These are phyloP conservation scores for Ophiostoma triangulosporum DNA, from an alignment of 2,329 filamentous ascomycete species.

Conservation along the genomic window DNA sequence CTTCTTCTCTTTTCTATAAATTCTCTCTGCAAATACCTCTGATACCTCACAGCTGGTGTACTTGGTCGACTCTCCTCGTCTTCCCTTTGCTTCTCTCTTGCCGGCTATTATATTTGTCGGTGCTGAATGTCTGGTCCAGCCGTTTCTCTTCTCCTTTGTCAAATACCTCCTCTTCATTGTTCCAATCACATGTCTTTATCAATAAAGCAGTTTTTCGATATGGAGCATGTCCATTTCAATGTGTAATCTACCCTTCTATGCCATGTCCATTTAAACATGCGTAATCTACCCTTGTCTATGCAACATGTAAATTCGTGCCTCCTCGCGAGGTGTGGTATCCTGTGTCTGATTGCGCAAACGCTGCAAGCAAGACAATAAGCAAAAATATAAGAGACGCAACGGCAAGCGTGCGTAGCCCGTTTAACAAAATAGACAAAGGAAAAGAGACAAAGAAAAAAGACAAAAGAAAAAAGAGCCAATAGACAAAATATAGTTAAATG, in stretches of 20 bases:
- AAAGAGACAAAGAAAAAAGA: background rate
- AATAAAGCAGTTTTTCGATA: background rate
- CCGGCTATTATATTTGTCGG: background rate
- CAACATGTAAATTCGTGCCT: constrained; percentile 3
- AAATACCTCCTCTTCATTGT: background rate
- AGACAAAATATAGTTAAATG: background rate
- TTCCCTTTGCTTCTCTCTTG: background rate
- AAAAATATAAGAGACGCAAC: background rate
- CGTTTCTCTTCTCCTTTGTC: background rate
- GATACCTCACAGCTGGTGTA: constrained; percentile 4
- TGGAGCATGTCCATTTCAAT: no score
- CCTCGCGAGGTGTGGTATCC: constrained; percentile 3
- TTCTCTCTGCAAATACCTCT: background rate
- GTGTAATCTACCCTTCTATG: no score
- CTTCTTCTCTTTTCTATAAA: background rate
- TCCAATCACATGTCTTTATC: background rate
- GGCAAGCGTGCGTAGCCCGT: background rate
- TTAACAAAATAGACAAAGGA: background rate
- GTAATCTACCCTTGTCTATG: background rate
- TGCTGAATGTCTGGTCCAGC: constrained; percentile 1
- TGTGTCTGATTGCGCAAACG: constrained; percentile 1
- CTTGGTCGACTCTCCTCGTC: background rate
- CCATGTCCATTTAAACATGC: no score
- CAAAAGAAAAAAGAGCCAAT: background rate
- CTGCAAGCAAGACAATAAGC: background rate